These are phyloP conservation scores for Xerocomellus chrysenteron DNA, from an alignment of 768 basidiomycete genomes.

Conservation along the genomic window DNA sequence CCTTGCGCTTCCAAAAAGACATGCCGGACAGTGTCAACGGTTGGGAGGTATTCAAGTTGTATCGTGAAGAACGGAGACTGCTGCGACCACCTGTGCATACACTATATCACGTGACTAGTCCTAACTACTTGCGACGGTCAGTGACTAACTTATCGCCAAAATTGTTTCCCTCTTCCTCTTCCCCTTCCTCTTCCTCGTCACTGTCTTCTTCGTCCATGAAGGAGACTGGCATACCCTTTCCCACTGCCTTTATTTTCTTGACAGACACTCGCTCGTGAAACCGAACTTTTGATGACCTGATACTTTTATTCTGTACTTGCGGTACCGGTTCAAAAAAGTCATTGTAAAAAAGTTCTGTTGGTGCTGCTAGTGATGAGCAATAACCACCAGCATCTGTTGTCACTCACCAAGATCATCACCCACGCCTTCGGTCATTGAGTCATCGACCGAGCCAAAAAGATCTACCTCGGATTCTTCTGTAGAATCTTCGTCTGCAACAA, in stretches of 20 bases:
- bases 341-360: slow-evolving; percentile 61
- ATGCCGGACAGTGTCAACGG: slow-evolving; percentile 12
- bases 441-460: slow-evolving; percentile 62
- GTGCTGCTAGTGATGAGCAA: slow-evolving; percentile 2
- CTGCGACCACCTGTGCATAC: not conserved
- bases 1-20: slow-evolving; percentile 60
- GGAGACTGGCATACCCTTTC: slow-evolving; percentile 59
- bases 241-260: slow-evolving; percentile 74
- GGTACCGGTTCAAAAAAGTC: slow-evolving; percentile 80
- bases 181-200: slow-evolving; percentile 41
- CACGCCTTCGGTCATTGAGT: slow-evolving; percentile 39
- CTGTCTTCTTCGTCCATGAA: slow-evolving; percentile 34
- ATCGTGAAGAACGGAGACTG: not conserved
- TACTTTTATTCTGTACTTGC: slow-evolving; percentile 15
- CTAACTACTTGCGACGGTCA: not conserved
- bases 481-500: slow-evolving; percentile 47
- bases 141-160: slow-evolving; percentile 29
- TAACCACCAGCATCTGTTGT: not conserved
- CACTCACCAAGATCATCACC: slow-evolving; percentile 44
- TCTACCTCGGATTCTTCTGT: slow-evolving; percentile 61
- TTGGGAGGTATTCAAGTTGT: no score
- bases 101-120: slow-evolving; percentile 14
- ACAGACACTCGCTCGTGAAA: slow-evolving; percentile 82
- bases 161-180: slow-evolving; percentile 39
- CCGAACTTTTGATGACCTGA: slow-evolving; percentile 51